Conservation (phyloP, 208 protist species). For the Entamoeba invadens region DNA sequence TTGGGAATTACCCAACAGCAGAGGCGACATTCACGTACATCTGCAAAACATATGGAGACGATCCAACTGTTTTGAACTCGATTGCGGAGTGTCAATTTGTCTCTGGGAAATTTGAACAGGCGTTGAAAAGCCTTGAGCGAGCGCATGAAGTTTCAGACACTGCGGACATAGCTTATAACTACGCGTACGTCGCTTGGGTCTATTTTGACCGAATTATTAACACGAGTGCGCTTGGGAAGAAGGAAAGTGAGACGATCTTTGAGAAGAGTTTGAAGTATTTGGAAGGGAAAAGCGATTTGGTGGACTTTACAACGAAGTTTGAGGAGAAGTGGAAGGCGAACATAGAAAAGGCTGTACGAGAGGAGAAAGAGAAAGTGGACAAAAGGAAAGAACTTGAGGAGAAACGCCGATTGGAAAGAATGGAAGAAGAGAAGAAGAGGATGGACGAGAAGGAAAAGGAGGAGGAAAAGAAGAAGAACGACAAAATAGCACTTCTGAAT, state of each 20-base stretch:
- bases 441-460: not conserved
- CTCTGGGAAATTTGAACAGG: not conserved
- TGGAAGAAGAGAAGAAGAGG: not conserved
- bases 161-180: not conserved
- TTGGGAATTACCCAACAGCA: not conserved
- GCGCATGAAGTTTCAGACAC: not conserved
- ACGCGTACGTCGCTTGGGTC: not conserved
- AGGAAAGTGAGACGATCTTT: not conserved
- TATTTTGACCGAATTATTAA: not conserved
- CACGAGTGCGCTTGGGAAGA: not conserved
- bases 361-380: not conserved
- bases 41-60: not conserved
- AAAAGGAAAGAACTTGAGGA: not conserved
- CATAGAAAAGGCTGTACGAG: not conserved
- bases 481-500: not conserved
- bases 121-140: not conserved
- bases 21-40: not conserved
- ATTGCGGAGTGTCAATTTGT: not conserved
- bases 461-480: not conserved
- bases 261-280: not conserved
- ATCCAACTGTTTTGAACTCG: not conserved
- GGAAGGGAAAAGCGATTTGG: not conserved
- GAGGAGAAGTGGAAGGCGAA: not conserved
- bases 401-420: not conserved
- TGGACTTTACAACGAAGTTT: not conserved